A percentile compares a stretch with the other conserved stretches of the same genome.
phyloP scores from a whole-genome alignment of 306 rosid species.

The Mucuna pruriens region DNA sequence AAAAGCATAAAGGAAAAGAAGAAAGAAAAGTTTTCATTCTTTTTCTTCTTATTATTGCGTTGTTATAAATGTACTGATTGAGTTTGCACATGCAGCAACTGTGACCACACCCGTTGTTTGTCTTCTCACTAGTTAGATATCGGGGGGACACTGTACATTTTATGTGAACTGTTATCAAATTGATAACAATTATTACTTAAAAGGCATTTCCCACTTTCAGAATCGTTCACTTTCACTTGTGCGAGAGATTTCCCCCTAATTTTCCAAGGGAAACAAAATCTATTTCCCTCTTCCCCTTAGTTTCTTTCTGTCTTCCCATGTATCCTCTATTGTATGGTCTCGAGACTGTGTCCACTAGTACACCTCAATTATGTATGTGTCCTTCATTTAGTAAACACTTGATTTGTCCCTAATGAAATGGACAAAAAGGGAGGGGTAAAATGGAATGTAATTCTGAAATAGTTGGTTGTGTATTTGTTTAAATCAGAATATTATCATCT shows the following conservation, averaged over 20 bases:
- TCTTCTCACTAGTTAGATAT: constrained; percentile 54
- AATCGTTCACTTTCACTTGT: constrained; percentile 25
- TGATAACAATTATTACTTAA: constrained; percentile 43
- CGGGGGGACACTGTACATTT: constrained; percentile 59
- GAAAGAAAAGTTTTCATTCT: constrained; percentile 57
- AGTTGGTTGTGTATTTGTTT: constrained; percentile 36
- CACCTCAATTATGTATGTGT: constrained; percentile 23
- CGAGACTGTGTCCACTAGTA: constrained; percentile 8
- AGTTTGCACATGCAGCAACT: constrained; percentile 60
- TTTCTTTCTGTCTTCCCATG: constrained; percentile 10
- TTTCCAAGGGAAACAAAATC: constrained; percentile 37
- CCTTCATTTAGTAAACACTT: constrained; percentile 35
- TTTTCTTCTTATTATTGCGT: constrained; percentile 54
- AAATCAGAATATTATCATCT: constrained; percentile 29
- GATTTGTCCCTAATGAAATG: constrained; percentile 35
- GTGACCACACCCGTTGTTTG: constrained; percentile 48
- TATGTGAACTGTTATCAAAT: constrained; percentile 45
- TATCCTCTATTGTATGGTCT: constrained; percentile 20
- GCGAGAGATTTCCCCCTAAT: constrained; percentile 36
- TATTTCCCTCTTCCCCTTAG: constrained; percentile 17
- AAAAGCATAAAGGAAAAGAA: constrained; percentile 42
- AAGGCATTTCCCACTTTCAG: constrained; percentile 30
- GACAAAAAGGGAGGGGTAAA: not conserved
- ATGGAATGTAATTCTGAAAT: constrained; percentile 36
- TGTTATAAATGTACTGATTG: constrained; percentile 55